Base-by-base conservation (phyloP, 805 yeast genomes). In the Schwanniomyces occidentalis region DNA sequence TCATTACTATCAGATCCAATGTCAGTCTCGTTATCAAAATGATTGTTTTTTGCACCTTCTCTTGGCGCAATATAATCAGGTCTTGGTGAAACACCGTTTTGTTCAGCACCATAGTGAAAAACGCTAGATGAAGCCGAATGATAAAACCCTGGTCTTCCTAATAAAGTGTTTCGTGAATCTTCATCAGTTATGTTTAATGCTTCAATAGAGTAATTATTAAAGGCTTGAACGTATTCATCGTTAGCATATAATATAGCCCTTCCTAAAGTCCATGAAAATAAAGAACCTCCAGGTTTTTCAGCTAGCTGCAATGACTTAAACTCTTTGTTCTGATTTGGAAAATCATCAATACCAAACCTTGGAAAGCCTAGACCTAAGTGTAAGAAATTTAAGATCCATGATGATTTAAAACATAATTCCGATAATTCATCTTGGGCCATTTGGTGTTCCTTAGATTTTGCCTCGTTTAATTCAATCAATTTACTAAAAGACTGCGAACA, bases 291-390 rank as follows among this genome's bases (percentile, higher is more conserved):
- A 32, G 70, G 40, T 19, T 58, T 52, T 52, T 71, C 65, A 18
- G 72, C 71, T 12, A 78, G 61, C 28, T 63, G 64, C 27, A 78
- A 62, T 2, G 71, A 59, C 20, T 64, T 58, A 44, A 53, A 54
- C 19, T 46, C 44, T 7, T 40, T 41, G 12, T 47, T 46, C 10
- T 48, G 48, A 21, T 40, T 44, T 12, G 37, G 45, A 8, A 26
- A 41, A 37, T 58, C 51, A 41, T 69, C 76, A 15, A 67, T 63
- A 0, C 74, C 77, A 41, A 66, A 64, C 32, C 78, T 53, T 9
- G 81, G 78, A 48, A 80, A 75, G 1, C 83, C 83, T 12, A 79
- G 56, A 0, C 85, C 85, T 19, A 75, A 61, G 47, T 80, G 85
- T 19, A 80, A 56, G 14, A 82, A 66, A 44, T 70, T 73, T 18